Evolutionary conservation across 2,329 filamentous ascomycete species (phyloP).

Genomic region (Pseudonectria buxi): DNA sequence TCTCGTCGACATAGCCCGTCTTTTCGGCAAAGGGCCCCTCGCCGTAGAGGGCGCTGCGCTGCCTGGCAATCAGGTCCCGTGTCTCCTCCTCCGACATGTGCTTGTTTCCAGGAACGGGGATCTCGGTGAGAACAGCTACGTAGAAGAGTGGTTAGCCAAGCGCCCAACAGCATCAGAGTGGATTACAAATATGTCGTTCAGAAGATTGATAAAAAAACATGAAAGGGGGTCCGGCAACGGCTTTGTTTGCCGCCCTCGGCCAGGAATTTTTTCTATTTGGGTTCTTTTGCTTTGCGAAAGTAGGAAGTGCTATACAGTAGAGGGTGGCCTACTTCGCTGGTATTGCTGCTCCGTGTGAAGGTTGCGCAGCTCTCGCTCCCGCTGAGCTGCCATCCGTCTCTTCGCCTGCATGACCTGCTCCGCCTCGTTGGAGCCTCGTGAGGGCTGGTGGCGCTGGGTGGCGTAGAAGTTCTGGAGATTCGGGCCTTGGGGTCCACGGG

Average conservation of each 20-base stretch:
- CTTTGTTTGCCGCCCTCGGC: constrained; percentile 19
- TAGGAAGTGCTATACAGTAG: constrained; percentile 59
- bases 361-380: constrained; percentile 97
- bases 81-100: constrained; percentile 93
- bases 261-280: constrained; percentile 33
- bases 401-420: constrained; percentile 99
- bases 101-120: constrained; percentile 51
- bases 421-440: constrained; percentile 79
- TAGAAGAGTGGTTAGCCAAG: constrained; percentile 32
- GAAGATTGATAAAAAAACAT: constrained; percentile 18
- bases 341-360: constrained; percentile 99
- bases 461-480: constrained; percentile 91
- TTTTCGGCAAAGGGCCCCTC: constrained; percentile 64
- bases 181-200: constrained; percentile 20
- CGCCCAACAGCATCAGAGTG: constrained; percentile 23
- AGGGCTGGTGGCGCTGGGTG: constrained; percentile 81
- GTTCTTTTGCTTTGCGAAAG: constrained; percentile 27
- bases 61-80: constrained; percentile 89
- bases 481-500: constrained; percentile 62
- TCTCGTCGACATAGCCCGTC: constrained; percentile 62
- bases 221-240: constrained; percentile 15
- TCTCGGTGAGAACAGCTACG: constrained; percentile 47
- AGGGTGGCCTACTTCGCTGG: constrained; percentile 93
- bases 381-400: constrained; percentile 97
- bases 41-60: constrained; percentile 90